A percentile compares a stretch with the other conserved stretches of the same genome.
phyloP scores from a whole-genome alignment of 352 stramenopile species.

The Aphanomyces cochlioides region DNA sequence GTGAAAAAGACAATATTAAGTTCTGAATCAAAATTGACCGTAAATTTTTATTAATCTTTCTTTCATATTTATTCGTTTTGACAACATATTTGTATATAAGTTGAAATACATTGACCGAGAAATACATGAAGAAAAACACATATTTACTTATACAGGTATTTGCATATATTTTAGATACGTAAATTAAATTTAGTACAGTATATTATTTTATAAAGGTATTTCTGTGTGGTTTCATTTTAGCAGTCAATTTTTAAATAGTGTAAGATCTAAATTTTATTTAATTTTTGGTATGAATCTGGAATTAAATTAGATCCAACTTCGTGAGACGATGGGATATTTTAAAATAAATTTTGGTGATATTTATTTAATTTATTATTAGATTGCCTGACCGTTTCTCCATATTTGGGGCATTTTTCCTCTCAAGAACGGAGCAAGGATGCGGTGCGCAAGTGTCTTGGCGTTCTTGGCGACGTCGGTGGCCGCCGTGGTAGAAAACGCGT shows the following conservation, averaged over 20 bases:
- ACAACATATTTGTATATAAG: too few species aligned
- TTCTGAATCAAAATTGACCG: too few species aligned
- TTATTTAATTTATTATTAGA: background rate
- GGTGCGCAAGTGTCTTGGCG: constrained; percentile 14
- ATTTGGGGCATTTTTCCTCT: too few species aligned
- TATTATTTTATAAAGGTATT: background rate
- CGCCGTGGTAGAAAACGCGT: constrained; percentile 5
- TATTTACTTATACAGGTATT: too few species aligned
- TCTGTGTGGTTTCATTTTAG: constrained; percentile 11
- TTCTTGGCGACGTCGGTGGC: constrained; percentile 9
- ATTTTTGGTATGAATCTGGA: background rate
- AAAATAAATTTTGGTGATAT: background rate
- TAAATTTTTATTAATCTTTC: too few species aligned
- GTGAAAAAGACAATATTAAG: too few species aligned
- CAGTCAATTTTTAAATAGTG: constrained; percentile 20
- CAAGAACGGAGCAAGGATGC: background rate
- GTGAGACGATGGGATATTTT: background rate
- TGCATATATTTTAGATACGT: background rate
- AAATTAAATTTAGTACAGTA: background rate
- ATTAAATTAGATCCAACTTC: background rate
- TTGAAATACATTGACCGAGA: too few species aligned
- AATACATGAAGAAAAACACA: too few species aligned
- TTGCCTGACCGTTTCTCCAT: background rate
- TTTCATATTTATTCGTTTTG: too few species aligned
- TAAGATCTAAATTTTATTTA: background rate